Percentiles rank a stretch among this genome's conserved stretches.
Evolutionary conservation across 331 rosid genomes (phyloP).

Genomic region (Quercus lobata): DNA sequence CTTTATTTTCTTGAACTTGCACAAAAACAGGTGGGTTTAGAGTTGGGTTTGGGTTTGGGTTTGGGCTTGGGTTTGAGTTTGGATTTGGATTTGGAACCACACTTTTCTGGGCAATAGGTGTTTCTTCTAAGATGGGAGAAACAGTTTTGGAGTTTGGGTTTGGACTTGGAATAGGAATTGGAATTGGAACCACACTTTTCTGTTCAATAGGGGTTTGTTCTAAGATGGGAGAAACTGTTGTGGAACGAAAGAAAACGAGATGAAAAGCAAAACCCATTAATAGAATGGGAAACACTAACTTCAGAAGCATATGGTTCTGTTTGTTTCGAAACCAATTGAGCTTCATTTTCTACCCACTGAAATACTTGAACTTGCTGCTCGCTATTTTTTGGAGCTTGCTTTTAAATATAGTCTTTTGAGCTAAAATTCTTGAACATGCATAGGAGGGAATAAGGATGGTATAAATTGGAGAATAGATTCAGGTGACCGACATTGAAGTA

Average conservation of each 20-base stretch:
- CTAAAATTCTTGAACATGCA: background rate
- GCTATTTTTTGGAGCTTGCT: no score
- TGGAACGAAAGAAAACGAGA: slow-evolving; percentile 45
- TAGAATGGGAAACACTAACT: slow-evolving; percentile 44
- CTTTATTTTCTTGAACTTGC: slow-evolving; percentile 20
- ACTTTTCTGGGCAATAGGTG: slow-evolving; percentile 45
- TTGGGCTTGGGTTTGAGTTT: slow-evolving; percentile 25
- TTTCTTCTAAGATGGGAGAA: slow-evolving; percentile 35
- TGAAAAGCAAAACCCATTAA: slow-evolving; percentile 61
- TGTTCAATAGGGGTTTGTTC: slow-evolving; percentile 45
- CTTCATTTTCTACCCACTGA: slow-evolving; percentile 44
- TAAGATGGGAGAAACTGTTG: slow-evolving; percentile 35
- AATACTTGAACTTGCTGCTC: background rate
- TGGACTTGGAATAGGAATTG: background rate
- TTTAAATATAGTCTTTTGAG: background rate
- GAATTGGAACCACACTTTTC: slow-evolving; percentile 13
- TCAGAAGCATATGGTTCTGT: slow-evolving; percentile 40
- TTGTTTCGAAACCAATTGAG: slow-evolving; percentile 34
- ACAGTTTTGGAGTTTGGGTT: slow-evolving; percentile 24
- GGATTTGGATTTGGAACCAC: slow-evolving; percentile 15
- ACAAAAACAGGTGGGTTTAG: slow-evolving; percentile 15
- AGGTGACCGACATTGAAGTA: slow-evolving; percentile 6
- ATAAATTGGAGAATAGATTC: background rate
- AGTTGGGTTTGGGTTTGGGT: background rate
- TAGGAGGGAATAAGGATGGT: background rate